phyloP scores from a whole-genome alignment of 257 asterid species.

The Cordia subcordata region DNA sequence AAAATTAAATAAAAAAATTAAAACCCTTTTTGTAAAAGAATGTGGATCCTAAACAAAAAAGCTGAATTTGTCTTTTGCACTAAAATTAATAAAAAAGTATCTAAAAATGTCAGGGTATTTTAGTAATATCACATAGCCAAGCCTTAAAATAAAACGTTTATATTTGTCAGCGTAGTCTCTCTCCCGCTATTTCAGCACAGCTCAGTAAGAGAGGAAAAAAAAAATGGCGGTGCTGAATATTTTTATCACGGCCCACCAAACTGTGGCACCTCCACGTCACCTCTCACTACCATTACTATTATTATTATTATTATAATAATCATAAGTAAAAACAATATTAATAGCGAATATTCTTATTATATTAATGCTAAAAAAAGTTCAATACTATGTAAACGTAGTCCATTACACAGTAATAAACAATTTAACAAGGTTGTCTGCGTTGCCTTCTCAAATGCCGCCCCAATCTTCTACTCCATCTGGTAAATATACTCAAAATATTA shows the following conservation, averaged over 20 bases:
- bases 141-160: not conserved
- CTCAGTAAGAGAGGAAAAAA: not conserved
- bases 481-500: constrained; percentile 3
- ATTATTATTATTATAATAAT: constrained; percentile 10
- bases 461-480: constrained; percentile 43
- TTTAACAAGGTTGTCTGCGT: constrained; percentile 12
- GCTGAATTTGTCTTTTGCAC: no score
- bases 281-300: constrained; percentile 20
- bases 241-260: constrained; percentile 41
- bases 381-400: not conserved
- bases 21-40: no score
- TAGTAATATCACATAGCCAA: not conserved
- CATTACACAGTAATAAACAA: not conserved
- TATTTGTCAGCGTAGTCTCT: not conserved
- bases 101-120: not conserved
- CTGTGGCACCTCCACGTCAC: constrained; percentile 29
- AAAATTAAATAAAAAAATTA: no score
- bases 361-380: not conserved
- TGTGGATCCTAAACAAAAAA: no score
- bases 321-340: no score
- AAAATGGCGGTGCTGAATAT: constrained; percentile 68
- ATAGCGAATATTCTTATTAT: constrained; percentile 1
- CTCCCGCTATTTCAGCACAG: not conserved
- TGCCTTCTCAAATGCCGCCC: constrained; percentile 28
- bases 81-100: no score